Percentiles rank a stretch among this genome's conserved stretches.
Conservation (phyloP, 2,329 filamentous ascomycete genomes). For the Decorospora gaudefroyi region DNA sequence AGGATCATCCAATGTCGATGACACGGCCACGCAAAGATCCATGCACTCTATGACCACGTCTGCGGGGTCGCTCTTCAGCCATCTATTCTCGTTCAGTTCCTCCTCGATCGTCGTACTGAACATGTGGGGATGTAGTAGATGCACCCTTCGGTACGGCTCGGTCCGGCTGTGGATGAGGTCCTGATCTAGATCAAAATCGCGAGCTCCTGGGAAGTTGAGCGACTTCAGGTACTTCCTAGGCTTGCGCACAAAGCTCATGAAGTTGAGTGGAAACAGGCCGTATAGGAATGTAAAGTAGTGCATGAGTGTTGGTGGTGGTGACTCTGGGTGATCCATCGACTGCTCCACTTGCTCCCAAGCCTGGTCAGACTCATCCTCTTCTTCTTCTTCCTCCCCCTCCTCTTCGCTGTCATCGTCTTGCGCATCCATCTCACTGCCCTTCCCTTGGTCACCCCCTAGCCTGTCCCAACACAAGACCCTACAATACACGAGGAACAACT, state of each 20-base stretch:
- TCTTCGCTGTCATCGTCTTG: slow-evolving; percentile 37
- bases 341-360: slow-evolving; percentile 69
- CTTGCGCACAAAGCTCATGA: slow-evolving; percentile 84
- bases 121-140: slow-evolving; percentile 82
- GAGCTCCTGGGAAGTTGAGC: slow-evolving; percentile 68
- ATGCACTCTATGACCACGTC: slow-evolving; percentile 82
- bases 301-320: slow-evolving; percentile 66
- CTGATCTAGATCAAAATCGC: slow-evolving; percentile 78
- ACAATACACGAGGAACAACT: slow-evolving; percentile 80
- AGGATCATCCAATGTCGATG: slow-evolving; percentile 51
- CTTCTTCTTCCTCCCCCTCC: slow-evolving; percentile 49
- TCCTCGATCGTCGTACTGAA: slow-evolving; percentile 78
- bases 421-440: slow-evolving; percentile 7
- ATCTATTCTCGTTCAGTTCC: slow-evolving; percentile 76
- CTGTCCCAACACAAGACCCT: slow-evolving; percentile 78
- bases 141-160: slow-evolving; percentile 72
- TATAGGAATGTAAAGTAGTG: slow-evolving; percentile 83
- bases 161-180: slow-evolving; percentile 76
- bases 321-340: slow-evolving; percentile 60
- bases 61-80: slow-evolving; percentile 77
- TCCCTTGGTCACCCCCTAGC: slow-evolving; percentile 43
- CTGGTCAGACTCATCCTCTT: slow-evolving; percentile 34
- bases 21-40: slow-evolving; percentile 61
- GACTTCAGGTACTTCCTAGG: slow-evolving; percentile 77
- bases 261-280: slow-evolving; percentile 81